Evolutionary conservation across 257 asterid genomes (phyloP), one percentile per base, ranked within the genome.

Genomic region (Solanum pennellii): DNA sequence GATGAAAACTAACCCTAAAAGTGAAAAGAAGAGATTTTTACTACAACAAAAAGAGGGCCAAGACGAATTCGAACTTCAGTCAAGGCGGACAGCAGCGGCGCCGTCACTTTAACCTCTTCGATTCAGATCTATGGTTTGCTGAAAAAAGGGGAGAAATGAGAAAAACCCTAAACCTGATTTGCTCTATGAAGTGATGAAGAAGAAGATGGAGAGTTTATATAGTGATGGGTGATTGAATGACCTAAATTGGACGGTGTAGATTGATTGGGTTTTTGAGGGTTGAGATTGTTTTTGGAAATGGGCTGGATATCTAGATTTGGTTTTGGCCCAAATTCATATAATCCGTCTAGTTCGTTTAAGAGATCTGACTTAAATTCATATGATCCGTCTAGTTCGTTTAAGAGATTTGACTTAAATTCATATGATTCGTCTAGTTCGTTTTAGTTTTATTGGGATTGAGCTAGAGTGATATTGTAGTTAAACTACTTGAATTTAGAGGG

Each of bases 71-170:
- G n/a, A 60, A 23, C 12, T 71, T 87, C 87, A 16, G 94, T 87
- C 97, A 94, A 93, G 98, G 98, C 95, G 95, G 98, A 94, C 97
- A 90, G 94, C 93, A 88, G n/a, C 86, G 93, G 89, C 44, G 94
- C 94, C 92, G 96, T 93, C 98, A 72, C 97, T 94, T 93, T 92
- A 93, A 92, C 95, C 95, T 92, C 95, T 90, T 88, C 92, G 37
- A 76, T 93, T 90, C 92, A 88, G 90, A 83, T 73, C 82, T 83
- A 82, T 83, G 89, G 73, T 39, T 13, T 68, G 85, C 13, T 65
- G 33, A 39, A 3, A 5, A 45, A 5, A 37, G 1, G 1, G 27
- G 44, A 15, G 29, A 45, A 68, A 1, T 7, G 13, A 65, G 68
- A 20, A 41, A 89, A 89, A 90, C 87, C 92, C 90, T 83, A 89